A percentile compares a stretch with the other conserved stretches of the same genome.
Conservation (phyloP, 2,329 filamentous ascomycete genomes). For the Corynespora cassiicola region DNA sequence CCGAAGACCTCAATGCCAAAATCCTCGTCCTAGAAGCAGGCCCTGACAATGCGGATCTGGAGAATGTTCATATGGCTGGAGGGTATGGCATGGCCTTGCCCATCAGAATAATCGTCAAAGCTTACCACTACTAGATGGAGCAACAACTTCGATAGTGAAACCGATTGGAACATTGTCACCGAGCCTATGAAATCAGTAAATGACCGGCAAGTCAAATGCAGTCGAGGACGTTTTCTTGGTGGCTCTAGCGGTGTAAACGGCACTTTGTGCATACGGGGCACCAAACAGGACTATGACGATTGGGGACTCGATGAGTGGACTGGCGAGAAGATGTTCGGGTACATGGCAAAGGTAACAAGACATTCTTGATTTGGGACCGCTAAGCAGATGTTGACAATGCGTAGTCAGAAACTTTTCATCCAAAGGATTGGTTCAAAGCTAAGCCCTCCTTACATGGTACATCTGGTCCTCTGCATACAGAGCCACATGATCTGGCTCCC, state of each 20-base stretch:
- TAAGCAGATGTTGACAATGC: no score
- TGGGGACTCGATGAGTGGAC: constrained; percentile 64
- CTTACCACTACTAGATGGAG: constrained; percentile 43
- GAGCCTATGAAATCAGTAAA: constrained; percentile 49
- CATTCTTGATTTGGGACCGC: no score
- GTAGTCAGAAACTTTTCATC: constrained; percentile 63
- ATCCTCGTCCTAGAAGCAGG: constrained; percentile 58
- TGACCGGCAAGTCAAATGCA: constrained; percentile 54
- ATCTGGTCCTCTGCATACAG: constrained; percentile 60
- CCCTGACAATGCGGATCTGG: constrained; percentile 52
- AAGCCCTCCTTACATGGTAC: constrained; percentile 53
- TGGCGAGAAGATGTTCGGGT: constrained; percentile 63
- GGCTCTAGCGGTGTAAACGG: constrained; percentile 59
- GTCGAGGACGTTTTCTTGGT: constrained; percentile 58
- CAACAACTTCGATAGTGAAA: constrained; percentile 56
- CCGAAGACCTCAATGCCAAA: constrained; percentile 50
- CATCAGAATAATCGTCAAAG: neutral
- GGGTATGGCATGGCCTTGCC: constrained; percentile 37
- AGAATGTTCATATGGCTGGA: constrained; percentile 60
- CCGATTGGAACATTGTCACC: constrained; percentile 60
- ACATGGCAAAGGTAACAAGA: constrained; percentile 62
- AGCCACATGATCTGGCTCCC: constrained; percentile 65
- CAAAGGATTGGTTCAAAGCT: constrained; percentile 64
- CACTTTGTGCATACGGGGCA: constrained; percentile 57
- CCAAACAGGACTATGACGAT: constrained; percentile 60